A percentile compares a stretch with the other conserved stretches of the same genome.
Conservation (phyloP, 2,329 filamentous ascomycete genomes). For the Calonectria pteridis region DNA sequence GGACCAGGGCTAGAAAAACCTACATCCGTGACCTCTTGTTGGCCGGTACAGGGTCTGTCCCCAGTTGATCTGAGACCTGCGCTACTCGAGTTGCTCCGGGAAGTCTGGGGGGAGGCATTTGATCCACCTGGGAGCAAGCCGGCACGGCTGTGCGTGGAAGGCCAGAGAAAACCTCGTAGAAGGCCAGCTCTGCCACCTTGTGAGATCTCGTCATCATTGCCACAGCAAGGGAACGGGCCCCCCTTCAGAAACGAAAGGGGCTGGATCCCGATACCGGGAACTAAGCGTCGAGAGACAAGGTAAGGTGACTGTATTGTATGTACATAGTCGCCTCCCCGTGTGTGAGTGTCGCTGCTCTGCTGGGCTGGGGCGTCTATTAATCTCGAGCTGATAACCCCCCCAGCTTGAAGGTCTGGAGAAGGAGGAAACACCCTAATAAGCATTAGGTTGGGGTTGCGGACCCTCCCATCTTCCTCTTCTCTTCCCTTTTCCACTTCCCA, state of each 20-base stretch:
- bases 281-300: background rate
- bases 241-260: background rate
- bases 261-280: constrained; percentile 2
- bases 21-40: background rate
- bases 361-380: background rate
- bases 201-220: background rate
- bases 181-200: background rate
- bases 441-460: background rate
- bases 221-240: constrained; percentile 13
- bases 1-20: constrained; percentile 9
- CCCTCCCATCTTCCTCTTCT: background rate
- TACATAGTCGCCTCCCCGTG: background rate
- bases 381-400: background rate
- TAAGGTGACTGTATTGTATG: background rate
- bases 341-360: background rate
- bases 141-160: constrained; percentile 12
- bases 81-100: constrained; percentile 1
- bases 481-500: background rate
- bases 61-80: constrained; percentile 2
- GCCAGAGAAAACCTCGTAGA: constrained; percentile 12
- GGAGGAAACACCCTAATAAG: background rate
- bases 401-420: background rate
- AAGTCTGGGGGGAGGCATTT: constrained; percentile 10
- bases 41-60: constrained; percentile 6
- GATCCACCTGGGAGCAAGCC: constrained; percentile 17